Conservation (phyloP, 2,329 filamentous ascomycete genomes). For the Aphanocladium album region DNA sequence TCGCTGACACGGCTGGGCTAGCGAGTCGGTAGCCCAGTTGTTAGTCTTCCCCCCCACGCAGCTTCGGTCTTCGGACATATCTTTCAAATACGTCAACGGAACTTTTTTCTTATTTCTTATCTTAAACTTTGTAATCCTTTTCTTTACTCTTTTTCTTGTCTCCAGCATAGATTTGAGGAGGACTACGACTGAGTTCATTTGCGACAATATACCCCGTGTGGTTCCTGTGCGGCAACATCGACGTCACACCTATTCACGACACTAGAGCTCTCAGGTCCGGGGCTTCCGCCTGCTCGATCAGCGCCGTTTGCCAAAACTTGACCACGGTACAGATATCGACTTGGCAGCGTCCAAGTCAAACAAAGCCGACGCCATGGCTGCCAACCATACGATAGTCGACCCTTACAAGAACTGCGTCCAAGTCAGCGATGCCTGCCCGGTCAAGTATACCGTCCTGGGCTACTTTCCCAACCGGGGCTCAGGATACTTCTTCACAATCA, state of each 20-base stretch:
- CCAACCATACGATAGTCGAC: constrained; percentile 5
- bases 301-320: background rate
- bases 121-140: background rate
- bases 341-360: background rate
- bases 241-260: no score
- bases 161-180: background rate
- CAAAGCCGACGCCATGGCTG: background rate
- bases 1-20: constrained; percentile 3
- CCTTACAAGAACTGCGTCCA: constrained; percentile 25
- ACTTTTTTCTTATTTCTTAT: background rate
- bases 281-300: background rate
- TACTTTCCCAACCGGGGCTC: constrained; percentile 53
- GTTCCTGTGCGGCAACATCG: no score
- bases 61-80: background rate
- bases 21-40: background rate
- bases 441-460: constrained; percentile 47
- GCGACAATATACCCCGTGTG: background rate
- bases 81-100: background rate
- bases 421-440: constrained; percentile 43
- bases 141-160: background rate
- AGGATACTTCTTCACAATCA: constrained; percentile 49
- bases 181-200: background rate
- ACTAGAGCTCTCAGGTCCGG: no score
- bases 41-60: background rate
- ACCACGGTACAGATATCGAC: background rate